Evolutionary conservation across 1,284 basidiomycete species (phyloP), one percentile per base, ranked within the genome.

Genomic region (Sphaerobolus stellatus): DNA sequence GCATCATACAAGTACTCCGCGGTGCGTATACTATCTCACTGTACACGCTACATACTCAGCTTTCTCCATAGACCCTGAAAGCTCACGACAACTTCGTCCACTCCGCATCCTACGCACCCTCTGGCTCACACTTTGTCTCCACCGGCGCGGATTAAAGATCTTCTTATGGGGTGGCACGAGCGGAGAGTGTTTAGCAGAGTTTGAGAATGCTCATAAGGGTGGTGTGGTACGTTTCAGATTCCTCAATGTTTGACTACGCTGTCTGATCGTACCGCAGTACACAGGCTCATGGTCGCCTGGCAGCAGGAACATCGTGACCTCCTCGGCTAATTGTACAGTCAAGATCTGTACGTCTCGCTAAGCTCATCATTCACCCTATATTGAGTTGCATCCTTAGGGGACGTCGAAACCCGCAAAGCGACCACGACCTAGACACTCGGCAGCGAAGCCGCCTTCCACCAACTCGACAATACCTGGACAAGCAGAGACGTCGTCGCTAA

Each of bases 31-130:
- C n/a, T n/a, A n/a, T n/a, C n/a, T n/a, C n/a, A n/a, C n/a, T n/a
- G n/a, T n/a, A n/a, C n/a, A n/a, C n/a, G n/a, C n/a, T n/a, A n/a
- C n/a, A n/a, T n/a, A n/a, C n/a, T n/a, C n/a, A n/a, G n/a, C n/a
- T n/a, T n/a, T n/a, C n/a, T n/a, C n/a, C n/a, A n/a, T 48, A 88
- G 85, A 85, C 85, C n/a, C 90, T 95, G 69, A 87, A 84, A 65
- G 90, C 88, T 0, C 97, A 99, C 70, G 89, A 88, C 3, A 92
- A 91, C 67, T 99, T 98, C 68, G 92, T 99, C 4, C 94, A 98
- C 69, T 92, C 98, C 57, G 84, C 98, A 22, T 82, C 84, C 53
- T 98, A 87, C 67, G 80, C 93, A 0, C 85, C 88, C 0, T 86
- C 86, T 30, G 94, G 94, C 3, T 82, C 88, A 46, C 75, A 86